These are phyloP conservation scores for Thelonectria discophora DNA, from an alignment of 2,329 filamentous ascomycete genomes.

Conservation along the genomic window DNA sequence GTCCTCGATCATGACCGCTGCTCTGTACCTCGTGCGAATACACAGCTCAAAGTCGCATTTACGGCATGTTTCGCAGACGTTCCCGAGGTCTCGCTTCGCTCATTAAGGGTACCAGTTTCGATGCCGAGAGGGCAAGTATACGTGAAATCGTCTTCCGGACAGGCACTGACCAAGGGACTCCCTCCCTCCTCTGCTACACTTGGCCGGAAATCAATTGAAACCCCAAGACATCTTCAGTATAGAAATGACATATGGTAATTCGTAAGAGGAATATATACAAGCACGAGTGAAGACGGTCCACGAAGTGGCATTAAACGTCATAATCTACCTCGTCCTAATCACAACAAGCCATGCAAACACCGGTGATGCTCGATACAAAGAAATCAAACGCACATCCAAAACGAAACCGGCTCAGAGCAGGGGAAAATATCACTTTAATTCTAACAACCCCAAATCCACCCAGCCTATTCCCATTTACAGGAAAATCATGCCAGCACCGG, in stretches of 20 bases:
- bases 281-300: constrained; percentile 15
- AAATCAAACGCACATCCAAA: constrained; percentile 34
- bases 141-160: no score
- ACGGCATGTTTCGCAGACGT: no score
- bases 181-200: no score
- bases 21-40: no score
- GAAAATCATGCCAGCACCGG: constrained; percentile 63
- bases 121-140: no score
- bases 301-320: constrained; percentile 35
- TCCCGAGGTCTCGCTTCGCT: no score
- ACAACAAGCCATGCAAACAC: constrained; percentile 40
- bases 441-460: constrained; percentile 18
- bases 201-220: no score
- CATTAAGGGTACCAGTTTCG: no score
- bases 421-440: constrained; percentile 34
- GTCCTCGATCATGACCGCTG: no score
- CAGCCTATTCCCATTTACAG: constrained; percentile 53
- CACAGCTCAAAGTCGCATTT: no score
- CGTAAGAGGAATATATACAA: not conserved
- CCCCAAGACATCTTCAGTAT: no score
- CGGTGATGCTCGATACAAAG: constrained; percentile 43
- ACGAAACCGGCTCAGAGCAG: constrained; percentile 25
- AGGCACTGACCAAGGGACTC: no score
- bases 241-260: not conserved
- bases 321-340: constrained; percentile 41